Evolutionary conservation across 345 rosid genomes (phyloP), one percentile per base, ranked within the genome.

Genomic region (Populus pruinosa): DNA sequence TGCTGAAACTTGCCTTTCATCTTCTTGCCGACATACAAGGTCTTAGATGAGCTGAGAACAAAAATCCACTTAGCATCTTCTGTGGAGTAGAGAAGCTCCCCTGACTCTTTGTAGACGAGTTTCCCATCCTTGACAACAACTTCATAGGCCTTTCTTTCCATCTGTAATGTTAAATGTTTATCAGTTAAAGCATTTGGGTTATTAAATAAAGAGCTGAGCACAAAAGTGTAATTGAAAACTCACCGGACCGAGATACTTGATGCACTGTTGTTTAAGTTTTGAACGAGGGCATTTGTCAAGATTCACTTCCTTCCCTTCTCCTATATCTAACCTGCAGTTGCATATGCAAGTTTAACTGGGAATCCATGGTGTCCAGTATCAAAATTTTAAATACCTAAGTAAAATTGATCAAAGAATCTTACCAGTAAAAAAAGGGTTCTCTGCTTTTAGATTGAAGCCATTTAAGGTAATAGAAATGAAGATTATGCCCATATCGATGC

Each of bases 361-460:
- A 53, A 49, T 66, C 75, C 36, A 65, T 47, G 44, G 76, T 41
- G 77, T 75, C 68, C 59, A 69, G 41, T 78, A 79, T 29, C 16
- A 72, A 35, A 82, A 75, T 39, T 50, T 43, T 25, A 41, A 38
- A 27, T 21, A 13, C 9, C 16, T 25, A 61, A 61, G 63, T 75
- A 55, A 78, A 56, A 56, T 0, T 17, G 80, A 69, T 69, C 18
- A 71, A 23, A 76, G 80, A 73, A 69, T n/a, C 16, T 82, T 91
- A 93, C 99, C 99, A 94, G 87, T 94, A 96, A 84, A 96, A 96
- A 88, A 96, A 96, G 76, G 99, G 99, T 84, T 96, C 97, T 86
- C 90, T 90, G 41, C 97, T 90, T 79, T 90, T 93, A 72, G 92
- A 91, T 35, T 88, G 87, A 77, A 88, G 89, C 99, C 98, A 93